Base-by-base conservation (phyloP, 177 flowering plant species). In the Vitis hybrid region DNA sequence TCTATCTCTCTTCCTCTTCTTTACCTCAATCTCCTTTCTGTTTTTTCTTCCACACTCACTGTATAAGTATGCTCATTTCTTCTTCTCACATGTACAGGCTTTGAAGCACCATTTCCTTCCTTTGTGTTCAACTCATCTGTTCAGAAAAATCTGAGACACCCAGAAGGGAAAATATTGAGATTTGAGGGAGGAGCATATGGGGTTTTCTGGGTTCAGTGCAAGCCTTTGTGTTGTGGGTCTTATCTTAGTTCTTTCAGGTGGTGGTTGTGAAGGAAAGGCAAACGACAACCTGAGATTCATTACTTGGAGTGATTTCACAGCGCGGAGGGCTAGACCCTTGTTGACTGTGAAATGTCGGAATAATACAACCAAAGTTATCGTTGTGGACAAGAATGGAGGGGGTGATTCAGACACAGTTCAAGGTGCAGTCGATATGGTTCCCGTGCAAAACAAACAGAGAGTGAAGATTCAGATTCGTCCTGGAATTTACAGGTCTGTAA, bases 401-500 rank as follows among this genome's bases (percentile, higher is more conserved):
- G 98, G 94, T 1, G 85, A 95, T 67, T 87, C 90, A 0, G n/a
- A 52, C 0, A 87, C 97, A 0, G 88, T 95, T 74, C 98, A 91
- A 80, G 97, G 90, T 9, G 99, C 97, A 0, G 75, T 95, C 11
- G 91, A 95, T 71, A 72, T 95, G 87, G 91, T 95, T 63, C 89
- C 96, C 0, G 32, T 71, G 2, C n/a, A 77, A 4, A 93, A 90
- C 69, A 51, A 68, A 0, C 52, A 65, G 19, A 83, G 98, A 60
- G 83, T 89, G 6, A 95, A 89, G 72, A 95, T 95, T 63, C 64
- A 72, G 67, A 84, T 95, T 56, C 87, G 50, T 64, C 92, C 97
- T 3, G 99, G 98, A 32, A 70, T 86, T 80, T 94, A 92, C 85
- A 91, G 94, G 99, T 88, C 3, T 7, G 60, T 55, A 6, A 2